Evolutionary conservation across 2,329 filamentous ascomycete species (phyloP), one percentile per base, ranked within the genome.

Genomic region (Fusarium verticillioides): DNA sequence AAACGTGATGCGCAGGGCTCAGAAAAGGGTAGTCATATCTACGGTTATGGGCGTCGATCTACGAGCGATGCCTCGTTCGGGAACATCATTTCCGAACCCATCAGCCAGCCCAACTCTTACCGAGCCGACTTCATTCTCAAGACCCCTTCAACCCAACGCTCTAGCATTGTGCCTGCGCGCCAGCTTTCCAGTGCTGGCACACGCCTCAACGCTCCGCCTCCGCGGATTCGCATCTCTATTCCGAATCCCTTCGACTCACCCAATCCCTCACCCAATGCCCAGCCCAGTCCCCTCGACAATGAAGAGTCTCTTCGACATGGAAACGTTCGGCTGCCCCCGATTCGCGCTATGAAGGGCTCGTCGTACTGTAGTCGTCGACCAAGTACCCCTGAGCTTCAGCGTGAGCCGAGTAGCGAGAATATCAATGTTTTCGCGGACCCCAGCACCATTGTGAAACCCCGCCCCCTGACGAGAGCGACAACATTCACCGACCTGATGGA

Each of bases 81-180:
- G 46, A 86, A 86, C 75, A 84, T 90, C 75, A 86, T 91, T 74
- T 90, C 87, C 70, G 86, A 91, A 75, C 84, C 91, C 66, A 84
- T 91, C 64, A 81, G 87, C 52, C 78, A 82, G 61, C 75, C 81
- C 28, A 81, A 83, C 74, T 79, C 80, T 42, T 82, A 86, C 66
- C 85, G 88, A 59, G 85, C 84, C 42, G 88, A 90, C 75, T 90
- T 90, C 74, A 85, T 87, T 44, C 86, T 84, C 76, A 84, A 84
- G 60, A 76, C 72, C 11, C 71, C 79, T 46, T 73, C 72, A 32
- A 60, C 70, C 40, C 56, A 59, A 54, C 56, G 63, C 59, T 68
- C 72, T 34, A 64, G 67, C 42, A 58, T 69, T 19, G 36, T 65
- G 18, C 64, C 66, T 58, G 43, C 59, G 49, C 54, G 64, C 18